Evolutionary conservation across 345 rosid species (phyloP).

Genomic region (Gossypium anomalum): DNA sequence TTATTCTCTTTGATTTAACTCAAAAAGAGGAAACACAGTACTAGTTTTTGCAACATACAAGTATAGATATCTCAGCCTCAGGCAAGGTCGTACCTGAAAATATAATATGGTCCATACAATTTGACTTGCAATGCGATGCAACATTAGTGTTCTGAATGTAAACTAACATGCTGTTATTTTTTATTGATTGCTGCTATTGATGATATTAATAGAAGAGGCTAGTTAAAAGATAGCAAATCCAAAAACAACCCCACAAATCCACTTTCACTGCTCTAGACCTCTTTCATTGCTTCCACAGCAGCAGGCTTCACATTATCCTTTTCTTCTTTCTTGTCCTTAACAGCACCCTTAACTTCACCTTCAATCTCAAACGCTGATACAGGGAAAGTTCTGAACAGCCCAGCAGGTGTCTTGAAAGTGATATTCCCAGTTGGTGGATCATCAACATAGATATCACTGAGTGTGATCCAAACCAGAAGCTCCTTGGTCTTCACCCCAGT

Average conservation of each 20-base stretch:
- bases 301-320: constrained; percentile 19
- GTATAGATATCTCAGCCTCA: too few relatives aligned
- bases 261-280: constrained; percentile 18
- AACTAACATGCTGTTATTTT: too few relatives aligned
- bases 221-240: neutral
- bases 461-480: constrained; percentile 64
- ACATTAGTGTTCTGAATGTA: neutral
- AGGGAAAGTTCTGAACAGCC: constrained; percentile 66
- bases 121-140: neutral
- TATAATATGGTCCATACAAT: neutral
- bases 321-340: constrained; percentile 26
- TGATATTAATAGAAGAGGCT: too few relatives aligned
- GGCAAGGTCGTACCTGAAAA: neutral
- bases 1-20: neutral
- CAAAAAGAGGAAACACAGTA: too few relatives aligned
- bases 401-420: constrained; percentile 76
- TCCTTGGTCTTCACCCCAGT: constrained; percentile 93
- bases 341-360: constrained; percentile 32
- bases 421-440: constrained; percentile 54
- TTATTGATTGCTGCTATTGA: neutral
- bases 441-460: constrained; percentile 57
- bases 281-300: constrained; percentile 31
- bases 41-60: too few relatives aligned
- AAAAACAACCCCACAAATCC: neutral
- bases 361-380: constrained; percentile 57